These are phyloP conservation scores for Galeopsis tetrahit DNA, from an alignment of 257 asterid species.

Conservation along the genomic window DNA sequence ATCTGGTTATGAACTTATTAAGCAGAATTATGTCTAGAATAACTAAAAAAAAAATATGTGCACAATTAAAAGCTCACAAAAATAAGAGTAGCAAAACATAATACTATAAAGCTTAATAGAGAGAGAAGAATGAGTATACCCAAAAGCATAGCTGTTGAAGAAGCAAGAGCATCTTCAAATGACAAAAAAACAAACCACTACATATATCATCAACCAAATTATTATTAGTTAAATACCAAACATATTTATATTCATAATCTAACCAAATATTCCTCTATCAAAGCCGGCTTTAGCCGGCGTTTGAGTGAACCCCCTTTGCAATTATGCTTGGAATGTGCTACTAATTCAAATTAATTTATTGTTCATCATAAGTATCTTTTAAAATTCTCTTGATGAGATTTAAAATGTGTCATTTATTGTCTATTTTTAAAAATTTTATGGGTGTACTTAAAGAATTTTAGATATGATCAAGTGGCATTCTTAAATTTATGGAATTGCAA, in stretches of 20 bases:
- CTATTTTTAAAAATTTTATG: no score
- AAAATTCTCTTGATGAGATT: no score
- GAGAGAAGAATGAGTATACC: neutral
- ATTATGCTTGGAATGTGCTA: neutral
- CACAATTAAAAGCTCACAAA: no score
- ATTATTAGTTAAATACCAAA: no score
- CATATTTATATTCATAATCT: neutral
- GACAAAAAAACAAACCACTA: conserved; percentile 19
- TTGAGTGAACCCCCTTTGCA: conserved; percentile 17
- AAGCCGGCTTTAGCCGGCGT: conserved; percentile 50
- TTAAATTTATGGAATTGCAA: no score
- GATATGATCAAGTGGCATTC: no score
- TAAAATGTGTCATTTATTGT: no score
- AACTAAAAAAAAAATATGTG: no score
- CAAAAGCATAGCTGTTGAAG: conserved; percentile 11
- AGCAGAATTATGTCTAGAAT: no score
- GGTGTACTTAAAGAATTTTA: no score
- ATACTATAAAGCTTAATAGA: neutral
- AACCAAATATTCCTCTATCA: neutral
- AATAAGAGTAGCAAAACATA: neutral
- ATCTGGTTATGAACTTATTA: no score
- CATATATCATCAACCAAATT: neutral
- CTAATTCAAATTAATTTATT: no score
- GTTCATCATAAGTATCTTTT: neutral
- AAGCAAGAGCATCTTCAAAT: conserved; percentile 32